Evolutionary conservation across 2,329 filamentous ascomycete species (phyloP), one percentile per base, ranked within the genome.

Genomic region (Claviceps sp.): DNA sequence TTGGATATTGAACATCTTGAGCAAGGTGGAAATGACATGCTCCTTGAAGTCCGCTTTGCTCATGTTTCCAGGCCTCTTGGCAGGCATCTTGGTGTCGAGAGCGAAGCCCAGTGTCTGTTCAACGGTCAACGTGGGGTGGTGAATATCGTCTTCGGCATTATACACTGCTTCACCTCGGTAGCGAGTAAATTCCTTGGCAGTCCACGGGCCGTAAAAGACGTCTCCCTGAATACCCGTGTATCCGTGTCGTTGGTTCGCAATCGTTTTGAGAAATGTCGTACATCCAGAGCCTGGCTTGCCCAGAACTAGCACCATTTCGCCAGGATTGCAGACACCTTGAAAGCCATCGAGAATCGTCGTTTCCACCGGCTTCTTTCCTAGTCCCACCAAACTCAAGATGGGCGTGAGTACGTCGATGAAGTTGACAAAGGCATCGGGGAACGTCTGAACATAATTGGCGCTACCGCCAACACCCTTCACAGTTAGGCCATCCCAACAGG

Each of bases 1-100:
- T 65, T 90, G 85, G 51, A 95, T 95, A 63, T 91, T 93, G 74
- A 95, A 94, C 86, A 94, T 93, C 62, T 87, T 88, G 49, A 95
- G 73, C 54, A 95, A 74, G 61, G 84, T 79, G 18, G 80, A 76
- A 55, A 90, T 75, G 53, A 94, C 81, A 59, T 82, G 81, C 48
- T 85, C 75, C 70, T 90, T 90, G 72, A 91, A 91, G 16, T 85
- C 82, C 5, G 69, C 65, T 64, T 86, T 85, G 41, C 78, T 82
- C 59, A 93, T 76, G 22, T 87, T 87, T 4, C 76, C 79, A 0
- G 87, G 86, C 47, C 88, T 76, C 66, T 90, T 89, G 16, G 85
- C 83, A 5, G 90, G 89, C 14, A 87, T 84, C 68, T 94, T 95
- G 36, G 84, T 87, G 61, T 93, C 86, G 3, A 94, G 71, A 0